These are phyloP conservation scores for Cochlearia excelsa DNA, from an alignment of 345 rosid species.

Conservation along the genomic window DNA sequence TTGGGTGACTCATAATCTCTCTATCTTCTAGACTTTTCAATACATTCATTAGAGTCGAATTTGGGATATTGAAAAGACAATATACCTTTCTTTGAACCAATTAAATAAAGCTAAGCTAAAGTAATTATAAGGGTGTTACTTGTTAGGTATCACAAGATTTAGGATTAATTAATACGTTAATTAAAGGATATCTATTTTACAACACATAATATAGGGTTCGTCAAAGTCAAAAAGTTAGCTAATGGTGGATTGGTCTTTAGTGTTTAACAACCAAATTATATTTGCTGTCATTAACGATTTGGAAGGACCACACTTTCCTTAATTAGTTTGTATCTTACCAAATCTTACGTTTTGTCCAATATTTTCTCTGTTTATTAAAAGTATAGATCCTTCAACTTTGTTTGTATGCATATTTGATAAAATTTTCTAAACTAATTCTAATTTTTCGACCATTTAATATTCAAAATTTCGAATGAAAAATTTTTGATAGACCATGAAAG, in stretches of 20 bases:
- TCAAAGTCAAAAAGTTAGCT: conserved; percentile 31
- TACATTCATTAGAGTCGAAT: conserved; percentile 11
- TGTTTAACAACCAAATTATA: conserved; percentile 34
- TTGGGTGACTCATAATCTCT: conserved; percentile 22
- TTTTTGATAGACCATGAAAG: no score
- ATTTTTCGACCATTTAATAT: no score
- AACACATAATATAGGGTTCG: conserved; percentile 26
- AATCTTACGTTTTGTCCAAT: conserved; percentile 18
- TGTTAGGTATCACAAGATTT: conserved; percentile 32
- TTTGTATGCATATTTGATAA: background rate
- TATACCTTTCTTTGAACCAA: conserved; percentile 14
- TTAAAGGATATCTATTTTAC: conserved; percentile 17
- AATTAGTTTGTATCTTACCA: conserved; percentile 9
- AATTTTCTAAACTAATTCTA: no score
- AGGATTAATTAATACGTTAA: conserved; percentile 4
- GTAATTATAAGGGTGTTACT: conserved; percentile 15
- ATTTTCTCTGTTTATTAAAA: background rate
- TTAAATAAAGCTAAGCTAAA: conserved; percentile 12
- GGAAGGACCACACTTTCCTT: conserved; percentile 7
- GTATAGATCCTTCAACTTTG: conserved; percentile 2
- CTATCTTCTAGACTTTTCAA: conserved; percentile 21
- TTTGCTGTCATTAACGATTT: conserved; percentile 27
- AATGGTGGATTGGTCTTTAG: conserved; percentile 35
- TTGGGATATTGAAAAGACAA: conserved; percentile 22
- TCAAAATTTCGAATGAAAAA: no score